phyloP scores from a whole-genome alignment of 2,329 filamentous ascomycete species.

The Escovopsis sp. region DNA sequence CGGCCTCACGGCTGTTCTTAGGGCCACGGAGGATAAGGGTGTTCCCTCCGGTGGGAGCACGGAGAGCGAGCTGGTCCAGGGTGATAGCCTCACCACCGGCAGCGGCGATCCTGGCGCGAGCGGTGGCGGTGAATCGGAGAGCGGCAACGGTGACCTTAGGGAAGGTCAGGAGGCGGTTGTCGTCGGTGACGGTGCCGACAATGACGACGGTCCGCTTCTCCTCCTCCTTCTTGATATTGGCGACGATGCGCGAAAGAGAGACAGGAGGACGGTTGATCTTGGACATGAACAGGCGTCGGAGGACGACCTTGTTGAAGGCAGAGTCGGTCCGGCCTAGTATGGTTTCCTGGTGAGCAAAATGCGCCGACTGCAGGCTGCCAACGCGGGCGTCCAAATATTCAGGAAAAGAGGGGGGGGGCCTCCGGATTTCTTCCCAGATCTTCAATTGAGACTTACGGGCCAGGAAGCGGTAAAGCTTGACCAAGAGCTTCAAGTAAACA shows the following conservation, averaged over 20 bases:
- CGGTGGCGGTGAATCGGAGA: slow-evolving; percentile 91
- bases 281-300: slow-evolving; percentile 95
- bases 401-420: too few species aligned
- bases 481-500: slow-evolving; percentile 90
- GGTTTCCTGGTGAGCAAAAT: neutral
- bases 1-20: slow-evolving; percentile 94
- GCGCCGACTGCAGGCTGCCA: neutral
- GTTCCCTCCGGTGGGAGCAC: slow-evolving; percentile 90
- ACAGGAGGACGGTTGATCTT: slow-evolving; percentile 95
- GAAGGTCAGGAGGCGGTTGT: slow-evolving; percentile 81
- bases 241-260: slow-evolving; percentile 78
- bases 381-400: too few species aligned
- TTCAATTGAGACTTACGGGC: slow-evolving; percentile 53
- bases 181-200: slow-evolving; percentile 91
- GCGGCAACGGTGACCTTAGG: slow-evolving; percentile 92
- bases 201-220: slow-evolving; percentile 82
- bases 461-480: slow-evolving; percentile 97
- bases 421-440: slow-evolving; percentile 1
- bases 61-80: slow-evolving; percentile 90
- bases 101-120: slow-evolving; percentile 81
- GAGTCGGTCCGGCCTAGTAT: slow-evolving; percentile 77
- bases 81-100: slow-evolving; percentile 92
- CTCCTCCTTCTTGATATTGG: slow-evolving; percentile 48
- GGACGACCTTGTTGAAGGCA: slow-evolving; percentile 96
- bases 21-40: slow-evolving; percentile 92